Evolutionary conservation across 352 stramenopile genomes (phyloP).

Genomic region (Phytophthora capsici): DNA sequence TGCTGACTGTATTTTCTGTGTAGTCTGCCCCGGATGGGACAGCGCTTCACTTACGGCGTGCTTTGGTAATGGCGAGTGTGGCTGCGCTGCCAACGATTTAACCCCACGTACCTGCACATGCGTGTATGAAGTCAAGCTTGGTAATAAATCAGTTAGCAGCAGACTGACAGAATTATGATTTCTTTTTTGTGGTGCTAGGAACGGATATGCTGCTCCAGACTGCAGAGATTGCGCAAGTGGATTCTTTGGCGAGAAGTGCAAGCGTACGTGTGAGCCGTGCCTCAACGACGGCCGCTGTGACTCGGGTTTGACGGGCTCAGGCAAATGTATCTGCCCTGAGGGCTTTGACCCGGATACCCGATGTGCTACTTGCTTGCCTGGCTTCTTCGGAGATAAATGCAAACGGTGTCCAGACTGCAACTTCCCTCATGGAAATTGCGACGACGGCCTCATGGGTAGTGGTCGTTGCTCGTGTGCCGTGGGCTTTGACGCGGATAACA

Average conservation of each 20-base stretch:
- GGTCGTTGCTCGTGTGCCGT: conserved; percentile 87
- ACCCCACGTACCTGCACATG: conserved; percentile 66
- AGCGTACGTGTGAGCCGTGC: conserved; percentile 69
- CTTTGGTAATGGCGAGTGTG: conserved; percentile 72
- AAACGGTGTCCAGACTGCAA: conserved; percentile 83
- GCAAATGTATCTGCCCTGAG: conserved; percentile 72
- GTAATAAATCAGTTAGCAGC: background rate
- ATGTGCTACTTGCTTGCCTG: conserved; percentile 81
- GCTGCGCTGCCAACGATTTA: conserved; percentile 70
- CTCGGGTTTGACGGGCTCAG: conserved; percentile 60
- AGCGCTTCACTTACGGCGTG: conserved; percentile 51
- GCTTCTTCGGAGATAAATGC: conserved; percentile 77
- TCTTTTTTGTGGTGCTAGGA: conserved; percentile 26
- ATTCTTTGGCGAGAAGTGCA: conserved; percentile 66
- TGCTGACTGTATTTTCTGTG: conserved; percentile 3
- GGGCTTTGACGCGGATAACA: conserved; percentile 69
- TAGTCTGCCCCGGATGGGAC: conserved; percentile 82
- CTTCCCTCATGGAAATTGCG: conserved; percentile 85
- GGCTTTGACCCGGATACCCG: conserved; percentile 80
- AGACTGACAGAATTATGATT: background rate
- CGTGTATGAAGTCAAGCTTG: conserved; percentile 52
- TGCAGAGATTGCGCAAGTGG: conserved; percentile 67
- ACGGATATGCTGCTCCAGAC: conserved; percentile 71
- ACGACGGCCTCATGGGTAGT: conserved; percentile 80
- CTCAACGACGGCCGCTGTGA: conserved; percentile 79